phyloP scores from a whole-genome alignment of 2,329 filamentous ascomycete genomes.

The Sporothrix inflata region DNA sequence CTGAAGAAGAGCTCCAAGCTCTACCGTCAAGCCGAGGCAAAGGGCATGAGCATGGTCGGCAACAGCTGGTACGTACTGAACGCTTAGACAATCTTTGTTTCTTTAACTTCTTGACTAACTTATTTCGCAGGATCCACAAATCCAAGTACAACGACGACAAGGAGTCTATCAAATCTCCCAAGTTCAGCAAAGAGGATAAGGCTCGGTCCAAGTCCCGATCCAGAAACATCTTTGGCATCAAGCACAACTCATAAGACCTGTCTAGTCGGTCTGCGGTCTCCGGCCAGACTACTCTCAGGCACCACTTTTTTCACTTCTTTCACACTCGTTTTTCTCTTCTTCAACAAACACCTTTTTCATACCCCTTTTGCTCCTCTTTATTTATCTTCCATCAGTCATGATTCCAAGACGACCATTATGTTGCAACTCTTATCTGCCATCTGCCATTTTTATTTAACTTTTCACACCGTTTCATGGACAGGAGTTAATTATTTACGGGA shows the following conservation, averaged over 20 bases:
- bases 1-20: constrained; percentile 90
- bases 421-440: constrained; percentile 8
- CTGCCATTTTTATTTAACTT: not conserved
- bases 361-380: constrained; percentile 17
- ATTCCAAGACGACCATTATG: constrained; percentile 22
- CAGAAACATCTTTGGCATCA: constrained; percentile 67
- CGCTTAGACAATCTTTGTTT: not conserved
- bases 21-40: constrained; percentile 86
- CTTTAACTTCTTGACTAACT: not conserved
- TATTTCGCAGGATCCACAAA: constrained; percentile 81
- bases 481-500: constrained; percentile 22
- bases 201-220: constrained; percentile 75
- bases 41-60: constrained; percentile 96
- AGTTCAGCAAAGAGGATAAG: constrained; percentile 68
- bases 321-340: constrained; percentile 31
- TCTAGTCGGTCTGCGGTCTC: not conserved
- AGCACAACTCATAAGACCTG: constrained; percentile 30
- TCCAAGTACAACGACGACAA: constrained; percentile 80
- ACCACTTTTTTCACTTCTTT: constrained; percentile 23
- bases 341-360: constrained; percentile 26
- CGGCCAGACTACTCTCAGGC: not conserved
- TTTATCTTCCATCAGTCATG: constrained; percentile 7
- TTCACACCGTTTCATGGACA: constrained; percentile 15
- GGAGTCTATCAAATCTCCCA: constrained; percentile 46
- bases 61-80: constrained; percentile 83